Conservation (phyloP, 768 basidiomycete species). For the Neoboletus magnificus region DNA sequence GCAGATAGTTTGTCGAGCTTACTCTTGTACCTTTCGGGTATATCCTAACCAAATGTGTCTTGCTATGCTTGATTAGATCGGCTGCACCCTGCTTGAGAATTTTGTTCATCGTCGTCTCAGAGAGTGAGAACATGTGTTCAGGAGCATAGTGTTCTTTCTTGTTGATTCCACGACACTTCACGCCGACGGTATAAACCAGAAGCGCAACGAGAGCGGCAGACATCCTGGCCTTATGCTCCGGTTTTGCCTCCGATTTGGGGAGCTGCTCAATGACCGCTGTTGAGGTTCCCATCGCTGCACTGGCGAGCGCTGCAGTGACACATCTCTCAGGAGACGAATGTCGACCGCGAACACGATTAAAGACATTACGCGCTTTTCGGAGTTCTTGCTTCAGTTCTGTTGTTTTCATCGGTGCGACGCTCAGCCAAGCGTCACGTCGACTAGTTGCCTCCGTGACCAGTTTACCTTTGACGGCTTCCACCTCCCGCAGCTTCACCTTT, state of each 20-base stretch:
- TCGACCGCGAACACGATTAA: constrained; percentile 40
- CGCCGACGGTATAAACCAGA: constrained; percentile 92
- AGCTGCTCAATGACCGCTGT: constrained; percentile 16
- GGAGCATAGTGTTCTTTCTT: constrained; percentile 81
- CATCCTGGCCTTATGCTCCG: constrained; percentile 56
- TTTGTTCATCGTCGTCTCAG: constrained; percentile 77
- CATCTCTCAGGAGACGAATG: constrained; percentile 20
- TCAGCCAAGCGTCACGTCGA: constrained; percentile 14
- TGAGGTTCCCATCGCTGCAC: constrained; percentile 6
- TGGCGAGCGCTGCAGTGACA: constrained; percentile 14
- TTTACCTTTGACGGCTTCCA: constrained; percentile 37
- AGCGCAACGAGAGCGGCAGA: constrained; percentile 69
- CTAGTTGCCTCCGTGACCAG: not conserved
- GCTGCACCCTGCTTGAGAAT: constrained; percentile 63
- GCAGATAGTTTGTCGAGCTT: constrained; percentile 82
- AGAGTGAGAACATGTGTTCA: constrained; percentile 90
- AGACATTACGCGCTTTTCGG: constrained; percentile 38
- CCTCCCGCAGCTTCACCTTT: constrained; percentile 28
- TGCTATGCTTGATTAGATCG: constrained; percentile 84
- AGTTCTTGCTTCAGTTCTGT: constrained; percentile 40
- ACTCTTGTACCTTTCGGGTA: constrained; percentile 86
- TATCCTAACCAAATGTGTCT: constrained; percentile 75
- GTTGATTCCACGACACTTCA: constrained; percentile 90
- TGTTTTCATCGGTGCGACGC: constrained; percentile 2
- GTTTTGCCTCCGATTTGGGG: constrained; percentile 11